Evolutionary conservation across 148 eudicot genomes (phyloP).

Genomic region (Camellia lanceoleosa): DNA sequence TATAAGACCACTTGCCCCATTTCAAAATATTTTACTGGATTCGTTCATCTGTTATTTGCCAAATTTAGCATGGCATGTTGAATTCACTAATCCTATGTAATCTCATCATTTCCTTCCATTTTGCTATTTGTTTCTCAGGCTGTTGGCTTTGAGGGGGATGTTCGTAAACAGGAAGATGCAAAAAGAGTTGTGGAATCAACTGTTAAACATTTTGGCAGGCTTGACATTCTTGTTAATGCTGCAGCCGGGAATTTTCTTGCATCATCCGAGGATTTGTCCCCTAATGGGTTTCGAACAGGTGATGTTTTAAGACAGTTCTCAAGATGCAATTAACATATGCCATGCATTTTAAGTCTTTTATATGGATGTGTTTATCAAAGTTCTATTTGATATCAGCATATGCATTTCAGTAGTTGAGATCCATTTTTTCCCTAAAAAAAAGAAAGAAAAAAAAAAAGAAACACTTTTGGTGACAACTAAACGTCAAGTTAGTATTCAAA

Average conservation of each 20-base stretch:
- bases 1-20: background rate
- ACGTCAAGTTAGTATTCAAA: background rate
- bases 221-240: slow-evolving; percentile 97
- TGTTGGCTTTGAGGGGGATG: slow-evolving; percentile 89
- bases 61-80: background rate
- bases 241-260: slow-evolving; percentile 98
- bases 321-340: background rate
- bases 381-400: background rate
- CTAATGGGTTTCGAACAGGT: slow-evolving; percentile 98
- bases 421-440: background rate
- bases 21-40: background rate
- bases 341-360: background rate
- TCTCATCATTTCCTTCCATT: background rate
- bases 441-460: too few species aligned
- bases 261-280: slow-evolving; percentile 81
- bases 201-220: slow-evolving; percentile 65
- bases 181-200: slow-evolving; percentile 82
- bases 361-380: background rate
- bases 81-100: background rate
- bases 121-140: slow-evolving; percentile 43
- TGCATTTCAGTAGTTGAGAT: background rate
- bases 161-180: slow-evolving; percentile 80
- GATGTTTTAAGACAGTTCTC: background rate
- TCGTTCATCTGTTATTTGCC: background rate
- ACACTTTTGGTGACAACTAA: background rate